phyloP scores from a whole-genome alignment of 495 filamentous ascomycete genomes.

The Pyronema omphalodes region DNA sequence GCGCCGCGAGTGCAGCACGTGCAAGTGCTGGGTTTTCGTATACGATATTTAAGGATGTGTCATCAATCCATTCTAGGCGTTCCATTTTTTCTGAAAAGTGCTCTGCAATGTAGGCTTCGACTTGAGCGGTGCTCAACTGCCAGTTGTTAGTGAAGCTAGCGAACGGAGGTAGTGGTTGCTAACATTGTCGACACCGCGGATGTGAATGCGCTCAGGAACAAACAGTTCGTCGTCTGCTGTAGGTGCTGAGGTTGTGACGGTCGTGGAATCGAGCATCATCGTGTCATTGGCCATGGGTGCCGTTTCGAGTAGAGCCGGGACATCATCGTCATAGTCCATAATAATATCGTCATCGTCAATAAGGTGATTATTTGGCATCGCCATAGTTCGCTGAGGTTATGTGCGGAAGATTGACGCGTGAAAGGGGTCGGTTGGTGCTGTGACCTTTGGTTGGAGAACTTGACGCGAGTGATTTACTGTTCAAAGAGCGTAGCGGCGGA shows the following conservation, averaged over 20 bases:
- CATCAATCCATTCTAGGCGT: conserved; percentile 85
- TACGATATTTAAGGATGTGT: conserved; percentile 65
- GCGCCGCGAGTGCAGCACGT: conserved; percentile 45
- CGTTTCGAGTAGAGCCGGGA: background rate
- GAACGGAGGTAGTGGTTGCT: background rate
- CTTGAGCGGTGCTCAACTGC: conserved; percentile 48
- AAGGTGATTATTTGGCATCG: conserved; percentile 14
- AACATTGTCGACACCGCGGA: conserved; percentile 59
- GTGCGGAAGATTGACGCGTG: conserved; percentile 6
- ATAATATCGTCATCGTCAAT: conserved; percentile 21
- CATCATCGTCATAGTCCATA: conserved; percentile 22
- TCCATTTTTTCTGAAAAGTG: conserved; percentile 40
- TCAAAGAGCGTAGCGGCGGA: too few species aligned
- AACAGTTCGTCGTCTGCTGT: conserved; percentile 9
- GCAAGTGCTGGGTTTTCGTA: conserved; percentile 57
- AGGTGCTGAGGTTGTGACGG: background rate
- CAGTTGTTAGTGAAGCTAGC: background rate
- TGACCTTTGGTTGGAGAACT: conserved; percentile 3
- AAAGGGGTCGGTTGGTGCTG: background rate
- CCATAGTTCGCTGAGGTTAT: conserved; percentile 17
- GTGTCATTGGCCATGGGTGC: conserved; percentile 1
- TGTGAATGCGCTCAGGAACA: conserved; percentile 50
- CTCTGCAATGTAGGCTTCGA: conserved; percentile 48
- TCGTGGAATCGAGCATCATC: conserved; percentile 11
- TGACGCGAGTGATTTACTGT: background rate